These are phyloP conservation scores for Oryza glaberrima DNA, from an alignment of 176 grass and related monocot species.

Conservation along the genomic window DNA sequence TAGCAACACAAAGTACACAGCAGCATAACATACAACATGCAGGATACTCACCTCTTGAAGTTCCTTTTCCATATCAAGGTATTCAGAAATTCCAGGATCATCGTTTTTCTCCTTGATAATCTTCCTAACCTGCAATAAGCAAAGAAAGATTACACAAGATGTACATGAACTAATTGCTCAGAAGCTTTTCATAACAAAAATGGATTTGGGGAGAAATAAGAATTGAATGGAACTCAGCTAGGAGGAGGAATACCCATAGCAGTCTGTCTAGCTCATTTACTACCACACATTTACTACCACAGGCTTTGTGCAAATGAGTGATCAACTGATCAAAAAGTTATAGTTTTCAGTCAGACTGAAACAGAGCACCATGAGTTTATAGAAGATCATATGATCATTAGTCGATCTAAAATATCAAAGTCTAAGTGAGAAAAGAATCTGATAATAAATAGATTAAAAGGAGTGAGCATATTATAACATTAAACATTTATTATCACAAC, in stretches of 20 bases:
- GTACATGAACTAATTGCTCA: slow-evolving; percentile 15
- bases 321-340: slow-evolving; percentile 10
- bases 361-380: not conserved
- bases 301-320: not conserved
- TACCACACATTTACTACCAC: not conserved
- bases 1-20: slow-evolving; percentile 8
- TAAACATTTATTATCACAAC: slow-evolving; percentile 7
- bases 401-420: not conserved
- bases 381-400: not conserved
- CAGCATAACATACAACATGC: slow-evolving; percentile 20
- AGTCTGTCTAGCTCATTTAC: not conserved
- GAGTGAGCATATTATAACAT: not conserved
- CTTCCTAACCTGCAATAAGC: slow-evolving; percentile 65
- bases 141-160: slow-evolving; percentile 5
- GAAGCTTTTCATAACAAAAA: slow-evolving; percentile 13
- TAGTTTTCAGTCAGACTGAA: slow-evolving; percentile 19
- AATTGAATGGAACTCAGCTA: slow-evolving; percentile 4
- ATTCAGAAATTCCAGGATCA: slow-evolving; percentile 77
- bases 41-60: slow-evolving; percentile 76
- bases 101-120: slow-evolving; percentile 73
- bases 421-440: not conserved
- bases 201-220: slow-evolving; percentile 8
- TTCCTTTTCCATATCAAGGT: slow-evolving; percentile 91
- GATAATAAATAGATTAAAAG: not conserved
- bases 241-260: not conserved